Evolutionary conservation across 345 rosid species (phyloP).

Genomic region (Hevea brasiliensis): DNA sequence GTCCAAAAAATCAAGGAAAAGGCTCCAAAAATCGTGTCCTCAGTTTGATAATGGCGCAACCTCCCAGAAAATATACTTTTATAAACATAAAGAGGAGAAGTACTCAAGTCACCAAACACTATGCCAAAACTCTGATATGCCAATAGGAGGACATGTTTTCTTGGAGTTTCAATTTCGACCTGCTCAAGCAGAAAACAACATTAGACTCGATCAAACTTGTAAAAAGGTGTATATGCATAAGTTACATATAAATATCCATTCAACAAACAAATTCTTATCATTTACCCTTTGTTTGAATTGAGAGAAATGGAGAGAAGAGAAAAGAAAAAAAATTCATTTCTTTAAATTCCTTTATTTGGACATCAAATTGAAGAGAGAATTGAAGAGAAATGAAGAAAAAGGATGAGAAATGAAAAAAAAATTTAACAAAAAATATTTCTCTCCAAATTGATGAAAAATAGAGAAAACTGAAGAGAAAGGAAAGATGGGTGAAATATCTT

Average conservation of each 20-base stretch:
- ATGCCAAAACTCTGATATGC: slow-evolving; percentile 90
- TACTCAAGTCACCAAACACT: slow-evolving; percentile 71
- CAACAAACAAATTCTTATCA: not conserved
- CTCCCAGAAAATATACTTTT: slow-evolving; percentile 74
- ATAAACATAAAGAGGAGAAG: slow-evolving; percentile 87
- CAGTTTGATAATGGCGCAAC: slow-evolving; percentile 48
- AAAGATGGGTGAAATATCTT: too few species aligned
- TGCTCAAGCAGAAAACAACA: slow-evolving; percentile 37
- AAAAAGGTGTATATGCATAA: too few species aligned
- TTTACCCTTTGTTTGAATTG: too few species aligned
- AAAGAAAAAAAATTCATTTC: too few species aligned
- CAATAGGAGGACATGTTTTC: slow-evolving; percentile 53
- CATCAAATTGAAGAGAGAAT: too few species aligned
- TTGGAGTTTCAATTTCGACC: slow-evolving; percentile 53
- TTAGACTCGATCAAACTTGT: not conserved
- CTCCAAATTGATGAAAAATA: too few species aligned
- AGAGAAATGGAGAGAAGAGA: too few species aligned
- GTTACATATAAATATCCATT: not conserved
- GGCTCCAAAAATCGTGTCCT: slow-evolving; percentile 74
- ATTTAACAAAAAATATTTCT: too few species aligned
- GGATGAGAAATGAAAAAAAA: too few species aligned
- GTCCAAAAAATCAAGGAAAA: slow-evolving; percentile 91
- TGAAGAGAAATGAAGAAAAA: too few species aligned
- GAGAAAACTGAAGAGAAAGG: too few species aligned
- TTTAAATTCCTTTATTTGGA: too few species aligned